Base-by-base conservation (phyloP, 345 rosid genomes). In the Alliaria petiolata region DNA sequence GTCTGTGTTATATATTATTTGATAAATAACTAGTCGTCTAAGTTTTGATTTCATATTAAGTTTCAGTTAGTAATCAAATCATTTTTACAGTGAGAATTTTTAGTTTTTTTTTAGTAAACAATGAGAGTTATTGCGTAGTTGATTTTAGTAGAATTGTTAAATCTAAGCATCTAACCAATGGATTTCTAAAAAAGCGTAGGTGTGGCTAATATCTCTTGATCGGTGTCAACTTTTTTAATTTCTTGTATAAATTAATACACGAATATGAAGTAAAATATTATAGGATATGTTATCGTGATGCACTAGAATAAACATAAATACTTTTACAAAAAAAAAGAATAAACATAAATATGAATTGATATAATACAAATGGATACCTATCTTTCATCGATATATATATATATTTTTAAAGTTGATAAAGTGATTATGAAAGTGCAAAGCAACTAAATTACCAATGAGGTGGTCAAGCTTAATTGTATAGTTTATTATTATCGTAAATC, bases 281-380 rank as follows among this genome's bases (percentile, higher is more conserved):
- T 25, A 40, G 45, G 63, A 71, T 62, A 43, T 71, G 62, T 33
- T 62, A 39, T 71, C 14, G 53, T 62, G 62, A 42, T 51, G 62
- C 62, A 42, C 52, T 52, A 26, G 10, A 61, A 51, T 50, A 40
- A n/a, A 31, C 35, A 56, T 20, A 14, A 31, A 39, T 26, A 15
- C n/a, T n/a, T n/a, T n/a, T n/a, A n/a, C n/a, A n/a, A n/a, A n/a
- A n/a, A n/a, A n/a, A n/a, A n/a, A 26, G 10, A 61, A 51, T 50
- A 40, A n/a, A 31, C 35, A 56, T 20, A 14, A 31, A 39, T 26
- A 15, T 6, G 49, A 38, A 19, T 47, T 19, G 2, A 34, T 38
- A 47, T 25, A 64, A 25, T 36, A 25, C 26, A 14, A 47, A 60
- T 50, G 67, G 49, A 51, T 42, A 25, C 50, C 25, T 60, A 61